Percentiles rank a stretch among this genome's conserved stretches.
These are phyloP conservation scores for Fusarium cyanostomum DNA, from an alignment of 2,329 filamentous ascomycete species.

Conservation along the genomic window DNA sequence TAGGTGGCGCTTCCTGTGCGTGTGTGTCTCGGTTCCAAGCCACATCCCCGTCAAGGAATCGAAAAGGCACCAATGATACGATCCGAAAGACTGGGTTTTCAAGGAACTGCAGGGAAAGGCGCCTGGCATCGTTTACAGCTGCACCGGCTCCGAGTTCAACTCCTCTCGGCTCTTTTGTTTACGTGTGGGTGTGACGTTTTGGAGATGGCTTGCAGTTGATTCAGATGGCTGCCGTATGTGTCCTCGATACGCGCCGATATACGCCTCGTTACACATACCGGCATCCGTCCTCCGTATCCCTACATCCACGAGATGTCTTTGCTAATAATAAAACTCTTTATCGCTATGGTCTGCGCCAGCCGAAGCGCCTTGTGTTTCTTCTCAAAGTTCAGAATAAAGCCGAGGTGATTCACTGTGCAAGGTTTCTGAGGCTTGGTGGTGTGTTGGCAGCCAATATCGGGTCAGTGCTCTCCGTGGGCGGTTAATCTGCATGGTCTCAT, in stretches of 20 bases:
- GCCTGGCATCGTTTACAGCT: conserved; percentile 10
- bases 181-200: conserved; percentile 25
- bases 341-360: conserved; percentile 5
- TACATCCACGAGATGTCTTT: conserved; percentile 2
- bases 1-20: too few relatives aligned
- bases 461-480: conserved; percentile 22
- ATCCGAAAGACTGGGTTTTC: too few relatives aligned
- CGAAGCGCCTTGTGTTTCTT: conserved; percentile 34
- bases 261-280: not conserved
- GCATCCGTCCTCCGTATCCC: not conserved
- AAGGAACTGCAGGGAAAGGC: conserved; percentile 17
- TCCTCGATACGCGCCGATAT: conserved; percentile 17
- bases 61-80: conserved; percentile 7
- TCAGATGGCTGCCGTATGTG: conserved; percentile 28
- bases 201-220: conserved; percentile 35
- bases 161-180: conserved; percentile 6
- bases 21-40: conserved; percentile 8
- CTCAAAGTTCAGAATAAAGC: conserved; percentile 14
- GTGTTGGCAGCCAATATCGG: conserved; percentile 12
- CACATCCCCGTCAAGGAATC: conserved; percentile 12
- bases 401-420: conserved; percentile 9
- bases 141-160: not conserved
- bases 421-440: conserved; percentile 10
- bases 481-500: conserved; percentile 24
- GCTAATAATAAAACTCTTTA: conserved; percentile 19